Percentiles rank a stretch among this genome's conserved stretches.
phyloP scores from a whole-genome alignment of 768 basidiomycete species.

The Cubamyces sp. region DNA sequence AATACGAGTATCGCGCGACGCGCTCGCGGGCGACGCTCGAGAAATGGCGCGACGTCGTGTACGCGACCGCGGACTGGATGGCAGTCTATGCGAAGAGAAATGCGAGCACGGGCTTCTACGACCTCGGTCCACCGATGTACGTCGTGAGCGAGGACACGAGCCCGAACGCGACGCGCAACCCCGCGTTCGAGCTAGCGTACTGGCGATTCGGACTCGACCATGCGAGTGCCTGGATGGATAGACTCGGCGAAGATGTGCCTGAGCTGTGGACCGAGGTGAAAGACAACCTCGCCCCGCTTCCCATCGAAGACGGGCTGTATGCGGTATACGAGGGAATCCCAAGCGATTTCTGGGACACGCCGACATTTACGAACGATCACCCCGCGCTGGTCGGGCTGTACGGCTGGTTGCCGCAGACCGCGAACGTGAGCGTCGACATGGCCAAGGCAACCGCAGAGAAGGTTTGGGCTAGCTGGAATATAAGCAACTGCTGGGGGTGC shows the following conservation, averaged over 20 bases:
- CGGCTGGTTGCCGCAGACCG: conserved; percentile 60
- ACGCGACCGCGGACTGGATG: conserved; percentile 64
- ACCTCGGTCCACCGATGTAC: conserved; percentile 64
- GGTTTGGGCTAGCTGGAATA: conserved; percentile 58
- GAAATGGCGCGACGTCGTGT: conserved; percentile 57
- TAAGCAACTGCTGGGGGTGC: conserved; percentile 57
- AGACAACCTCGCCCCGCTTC: conserved; percentile 52
- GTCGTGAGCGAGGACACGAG: conserved; percentile 59
- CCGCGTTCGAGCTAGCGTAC: conserved; percentile 62
- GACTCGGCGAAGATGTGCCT: conserved; percentile 47
- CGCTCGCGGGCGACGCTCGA: conserved; percentile 43
- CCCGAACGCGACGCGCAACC: conserved; percentile 57
- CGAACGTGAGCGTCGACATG: conserved; percentile 49
- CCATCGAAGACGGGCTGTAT: conserved; percentile 54
- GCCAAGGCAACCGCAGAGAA: conserved; percentile 55
- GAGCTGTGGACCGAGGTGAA: conserved; percentile 48
- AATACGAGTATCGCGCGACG: conserved; percentile 55
- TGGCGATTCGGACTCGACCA: conserved; percentile 55
- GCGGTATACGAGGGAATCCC: conserved; percentile 60
- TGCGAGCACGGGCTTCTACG: conserved; percentile 48
- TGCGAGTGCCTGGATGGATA: conserved; percentile 53
- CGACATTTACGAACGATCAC: conserved; percentile 57
- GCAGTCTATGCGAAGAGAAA: conserved; percentile 58
- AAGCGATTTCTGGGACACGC: conserved; percentile 54
- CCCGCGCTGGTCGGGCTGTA: conserved; percentile 58